Base-by-base conservation (phyloP, 2,329 filamentous ascomycete genomes). In the Aspergillus fructus region DNA sequence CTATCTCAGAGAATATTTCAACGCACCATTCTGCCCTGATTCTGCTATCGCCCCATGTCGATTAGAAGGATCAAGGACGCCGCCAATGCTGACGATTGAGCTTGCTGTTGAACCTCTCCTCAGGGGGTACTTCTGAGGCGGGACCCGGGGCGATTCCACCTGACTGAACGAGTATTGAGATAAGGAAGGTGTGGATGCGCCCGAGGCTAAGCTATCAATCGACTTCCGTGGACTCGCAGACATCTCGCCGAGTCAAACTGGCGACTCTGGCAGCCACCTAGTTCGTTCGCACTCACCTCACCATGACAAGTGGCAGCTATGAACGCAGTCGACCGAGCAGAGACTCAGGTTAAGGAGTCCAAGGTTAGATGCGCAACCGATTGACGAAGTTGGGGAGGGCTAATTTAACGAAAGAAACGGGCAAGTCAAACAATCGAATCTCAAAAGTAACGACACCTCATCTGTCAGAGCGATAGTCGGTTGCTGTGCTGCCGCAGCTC, bases 31-130 rank as follows among this genome's bases (percentile, higher is more conserved):
- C 66, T 93, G 90, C 11, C 88, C 86, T n/a, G 86, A 85, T 74
- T 96, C 92, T 50, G 79, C 82, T 66, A 88, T 81, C 15, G 87
- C 82, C 77, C 79, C 83, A 80, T 76, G 75, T 60, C 81, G 73
- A 73, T 81, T 66, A 69, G 85, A 83, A 8, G 85, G 86, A 70
- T 96, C 91, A 59, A 96, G 78, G 37, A 85, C 83, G n/a, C 91
- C 91, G 60, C 92, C 92, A 71, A 96, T 86, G 33, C 93, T 97
- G 70, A 88, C 86, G 65, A 93, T 85, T 21, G 93, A 97, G 79
- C 92, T 96, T 45, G 93, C 88, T 24, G 87, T 90, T 54, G 94
- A 97, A 61, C 86, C 89, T 74, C 92, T 84, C 70, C 93, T 75
- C 62, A 74, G 69, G 60, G 71, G 70, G 63, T 66, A 67, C 53